Conservation (phyloP, 352 stramenopile genomes). For the Pythium aquatile region DNA sequence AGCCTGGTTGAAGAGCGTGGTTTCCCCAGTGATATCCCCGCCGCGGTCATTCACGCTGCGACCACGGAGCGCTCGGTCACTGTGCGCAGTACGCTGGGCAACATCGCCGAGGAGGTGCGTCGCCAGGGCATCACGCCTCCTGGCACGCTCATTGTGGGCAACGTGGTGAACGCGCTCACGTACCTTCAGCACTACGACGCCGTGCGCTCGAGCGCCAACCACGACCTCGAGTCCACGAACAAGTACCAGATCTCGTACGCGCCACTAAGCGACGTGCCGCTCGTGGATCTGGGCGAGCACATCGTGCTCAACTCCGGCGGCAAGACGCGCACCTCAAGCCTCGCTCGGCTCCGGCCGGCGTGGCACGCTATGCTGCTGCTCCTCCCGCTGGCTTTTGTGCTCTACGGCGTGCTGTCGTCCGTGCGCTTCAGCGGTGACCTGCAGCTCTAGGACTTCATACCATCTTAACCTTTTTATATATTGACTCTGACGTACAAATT, state of each 20-base stretch:
- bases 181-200: constrained; percentile 69
- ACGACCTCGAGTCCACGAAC: constrained; percentile 29
- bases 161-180: constrained; percentile 86
- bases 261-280: constrained; percentile 43
- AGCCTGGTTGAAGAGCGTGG: constrained; percentile 73
- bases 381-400: constrained; percentile 25
- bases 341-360: constrained; percentile 1
- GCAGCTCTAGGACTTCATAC: constrained; percentile 1
- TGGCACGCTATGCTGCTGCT: constrained; percentile 31
- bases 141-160: constrained; percentile 92
- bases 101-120: constrained; percentile 88
- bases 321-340: constrained; percentile 9
- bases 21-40: constrained; percentile 90
- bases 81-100: constrained; percentile 85
- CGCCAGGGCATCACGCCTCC: constrained; percentile 86
- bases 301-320: constrained; percentile 39
- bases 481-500: background rate
- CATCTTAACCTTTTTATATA: constrained; percentile 1
- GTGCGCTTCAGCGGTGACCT: constrained; percentile 14
- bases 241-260: constrained; percentile 77
- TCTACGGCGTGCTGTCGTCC: constrained; percentile 18
- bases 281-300: constrained; percentile 58
- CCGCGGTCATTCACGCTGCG: constrained; percentile 92
- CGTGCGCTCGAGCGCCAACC: constrained; percentile 28
- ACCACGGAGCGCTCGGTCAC: constrained; percentile 89